Percentiles rank a stretch among this genome's conserved stretches.
phyloP scores from a whole-genome alignment of 2,329 filamentous ascomycete species.

The Fusarium nygamai region DNA sequence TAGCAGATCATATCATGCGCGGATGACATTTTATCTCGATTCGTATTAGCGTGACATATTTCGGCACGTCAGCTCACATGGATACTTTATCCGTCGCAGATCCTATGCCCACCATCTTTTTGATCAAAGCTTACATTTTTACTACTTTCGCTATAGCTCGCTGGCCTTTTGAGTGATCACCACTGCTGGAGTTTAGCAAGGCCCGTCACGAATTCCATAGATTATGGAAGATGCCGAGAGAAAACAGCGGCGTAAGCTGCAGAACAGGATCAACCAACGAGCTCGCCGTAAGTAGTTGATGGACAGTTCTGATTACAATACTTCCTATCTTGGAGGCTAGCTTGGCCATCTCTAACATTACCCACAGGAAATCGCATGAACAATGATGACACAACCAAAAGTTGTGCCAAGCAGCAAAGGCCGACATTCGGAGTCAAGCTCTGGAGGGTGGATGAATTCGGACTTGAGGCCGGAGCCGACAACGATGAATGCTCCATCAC shows the following conservation, averaged over 20 bases:
- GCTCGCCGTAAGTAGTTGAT: neutral
- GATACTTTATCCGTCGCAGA: neutral
- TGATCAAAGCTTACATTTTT: slow-evolving; percentile 3
- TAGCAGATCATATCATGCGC: neutral
- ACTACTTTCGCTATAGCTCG: neutral
- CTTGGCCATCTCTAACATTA: neutral
- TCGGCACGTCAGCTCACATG: neutral
- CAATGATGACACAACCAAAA: neutral
- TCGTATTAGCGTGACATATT: neutral
- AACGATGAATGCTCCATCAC: no score
- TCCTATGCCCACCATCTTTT: neutral
- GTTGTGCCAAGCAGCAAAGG: neutral
- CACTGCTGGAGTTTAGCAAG: no score
- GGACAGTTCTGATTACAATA: neutral
- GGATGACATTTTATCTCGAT: slow-evolving; percentile 10
- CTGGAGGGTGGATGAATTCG: slow-evolving; percentile 9
- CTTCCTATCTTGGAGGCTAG: neutral
- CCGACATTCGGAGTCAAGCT: slow-evolving; percentile 4
- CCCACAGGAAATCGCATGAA: neutral
- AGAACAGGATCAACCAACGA: slow-evolving; percentile 13
- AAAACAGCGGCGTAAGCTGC: slow-evolving; percentile 9
- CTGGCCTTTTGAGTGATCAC: accelerated
- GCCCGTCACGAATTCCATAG: no score
- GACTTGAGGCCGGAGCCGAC: neutral
- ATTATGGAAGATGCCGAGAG: neutral